Evolutionary conservation across 1,139 yeast genomes (phyloP), one percentile per base, ranked within the genome.

Genomic region (Geotrichum fermentans): DNA sequence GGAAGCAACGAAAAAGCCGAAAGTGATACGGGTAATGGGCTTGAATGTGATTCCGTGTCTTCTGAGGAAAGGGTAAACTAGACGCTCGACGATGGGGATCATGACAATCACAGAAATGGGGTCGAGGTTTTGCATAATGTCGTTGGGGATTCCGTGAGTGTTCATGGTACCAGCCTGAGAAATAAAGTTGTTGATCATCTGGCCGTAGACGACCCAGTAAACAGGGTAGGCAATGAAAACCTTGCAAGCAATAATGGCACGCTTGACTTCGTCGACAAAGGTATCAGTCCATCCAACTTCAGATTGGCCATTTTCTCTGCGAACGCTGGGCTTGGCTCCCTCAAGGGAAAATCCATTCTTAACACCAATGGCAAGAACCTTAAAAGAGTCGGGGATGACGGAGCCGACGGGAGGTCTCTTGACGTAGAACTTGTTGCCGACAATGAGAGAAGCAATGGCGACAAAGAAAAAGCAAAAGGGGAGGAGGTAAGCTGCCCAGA

Each of bases 1-100:
- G 5, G 89, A 67, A 48, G 83, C 89, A 52, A 85, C 73, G 66
- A 82, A 67, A 71, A 88, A 88, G 11, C 97, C 96, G 56, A 73
- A 72, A 62, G 77, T 73, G 58, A 89, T 88, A 66, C 86, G 80
- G 53, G 88, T 75, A 58, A 86, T 79, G 38, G 96, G 74, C 45
- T 57, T 58, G 61, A 69, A 61, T 30, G 61, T 58, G 52, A 70
- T 66, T 17, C 73, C 73, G 33, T 73, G 66, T 57, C 65, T 72
- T 65, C 83, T 72, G 58, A 81, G 69, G 60, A 68, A 67, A 38
- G 86, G 87, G 62, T 80, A 81, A 33, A 79, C 55, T 35, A 72
- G 55, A 51, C 71, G 61, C 62, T 80, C 82, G 66, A 73, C 72
- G 55, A 80, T 67, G 49, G 87, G 87, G 53, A 81, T 79, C 66